phyloP scores from a whole-genome alignment of 75 land plant species.

The Picea sitchensis region DNA sequence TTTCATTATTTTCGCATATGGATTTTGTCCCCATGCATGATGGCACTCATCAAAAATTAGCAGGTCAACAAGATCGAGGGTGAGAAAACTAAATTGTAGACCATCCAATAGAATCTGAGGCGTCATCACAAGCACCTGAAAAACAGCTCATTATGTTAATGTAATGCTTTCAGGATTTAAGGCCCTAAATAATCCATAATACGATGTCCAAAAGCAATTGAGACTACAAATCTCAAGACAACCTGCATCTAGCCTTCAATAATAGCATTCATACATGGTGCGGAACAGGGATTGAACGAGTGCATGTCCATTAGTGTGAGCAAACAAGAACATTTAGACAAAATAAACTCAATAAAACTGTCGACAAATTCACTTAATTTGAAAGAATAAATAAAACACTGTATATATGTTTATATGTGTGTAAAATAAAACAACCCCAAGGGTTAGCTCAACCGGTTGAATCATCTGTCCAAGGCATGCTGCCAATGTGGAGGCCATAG shows the following conservation, averaged over 20 bases:
- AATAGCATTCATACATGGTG: neutral
- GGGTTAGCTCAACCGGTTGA: too few relatives aligned
- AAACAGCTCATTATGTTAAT: neutral
- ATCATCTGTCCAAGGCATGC: too few relatives aligned
- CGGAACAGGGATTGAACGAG: too few relatives aligned
- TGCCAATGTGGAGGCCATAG: too few relatives aligned
- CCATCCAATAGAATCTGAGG: constrained; percentile 80
- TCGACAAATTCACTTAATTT: too few relatives aligned
- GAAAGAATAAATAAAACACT: too few relatives aligned
- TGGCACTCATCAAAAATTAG: constrained; percentile 94
- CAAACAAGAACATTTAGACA: too few relatives aligned
- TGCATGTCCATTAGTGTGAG: too few relatives aligned
- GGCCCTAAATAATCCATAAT: neutral
- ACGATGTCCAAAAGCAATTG: too few relatives aligned
- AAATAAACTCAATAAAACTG: too few relatives aligned
- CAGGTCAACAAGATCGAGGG: constrained; percentile 49
- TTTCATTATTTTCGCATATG: constrained; percentile 87
- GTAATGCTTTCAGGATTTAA: neutral
- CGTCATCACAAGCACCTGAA: constrained; percentile 93
- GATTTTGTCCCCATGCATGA: constrained; percentile 74
- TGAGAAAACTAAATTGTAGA: constrained; percentile 60
- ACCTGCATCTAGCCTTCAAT: neutral
- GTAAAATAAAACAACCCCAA: too few relatives aligned
- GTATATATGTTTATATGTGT: too few relatives aligned
- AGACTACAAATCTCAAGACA: neutral